These are phyloP conservation scores for Fraxinus sp. DNA, from an alignment of 305 asterid species.

Conservation along the genomic window DNA sequence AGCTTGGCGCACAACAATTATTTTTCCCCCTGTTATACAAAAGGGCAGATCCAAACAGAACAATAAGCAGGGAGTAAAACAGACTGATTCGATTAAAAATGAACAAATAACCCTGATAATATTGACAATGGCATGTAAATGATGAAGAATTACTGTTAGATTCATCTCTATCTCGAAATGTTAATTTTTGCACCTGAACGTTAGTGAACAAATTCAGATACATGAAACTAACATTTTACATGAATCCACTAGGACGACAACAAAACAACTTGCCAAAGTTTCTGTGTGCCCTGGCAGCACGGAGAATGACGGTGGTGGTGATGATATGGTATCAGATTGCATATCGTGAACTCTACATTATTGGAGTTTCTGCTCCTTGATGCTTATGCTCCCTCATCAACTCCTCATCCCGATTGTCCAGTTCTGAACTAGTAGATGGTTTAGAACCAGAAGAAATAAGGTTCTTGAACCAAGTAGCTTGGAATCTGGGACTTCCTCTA, in stretches of 20 bases:
- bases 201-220: neutral
- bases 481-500: constrained; percentile 44
- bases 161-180: constrained; percentile 14
- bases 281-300: neutral
- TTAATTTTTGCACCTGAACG: neutral
- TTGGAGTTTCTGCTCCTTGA: constrained; percentile 23
- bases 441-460: constrained; percentile 57
- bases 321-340: constrained; percentile 1
- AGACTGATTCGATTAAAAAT: neutral
- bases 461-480: constrained; percentile 66
- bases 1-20: neutral
- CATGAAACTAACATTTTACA: constrained; percentile 27
- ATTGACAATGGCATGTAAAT: neutral
- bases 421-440: constrained; percentile 63
- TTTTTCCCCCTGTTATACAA: neutral
- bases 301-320: neutral
- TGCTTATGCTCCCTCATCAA: constrained; percentile 30
- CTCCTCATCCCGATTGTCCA: constrained; percentile 41
- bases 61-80: neutral
- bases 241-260: constrained; percentile 10
- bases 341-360: constrained; percentile 27
- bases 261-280: constrained; percentile 9
- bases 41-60: neutral
- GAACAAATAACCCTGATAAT: neutral
- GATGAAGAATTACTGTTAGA: neutral